Evolutionary conservation across 2,329 filamentous ascomycete genomes (phyloP).

Genomic region (Chaetomiaceae sp.): DNA sequence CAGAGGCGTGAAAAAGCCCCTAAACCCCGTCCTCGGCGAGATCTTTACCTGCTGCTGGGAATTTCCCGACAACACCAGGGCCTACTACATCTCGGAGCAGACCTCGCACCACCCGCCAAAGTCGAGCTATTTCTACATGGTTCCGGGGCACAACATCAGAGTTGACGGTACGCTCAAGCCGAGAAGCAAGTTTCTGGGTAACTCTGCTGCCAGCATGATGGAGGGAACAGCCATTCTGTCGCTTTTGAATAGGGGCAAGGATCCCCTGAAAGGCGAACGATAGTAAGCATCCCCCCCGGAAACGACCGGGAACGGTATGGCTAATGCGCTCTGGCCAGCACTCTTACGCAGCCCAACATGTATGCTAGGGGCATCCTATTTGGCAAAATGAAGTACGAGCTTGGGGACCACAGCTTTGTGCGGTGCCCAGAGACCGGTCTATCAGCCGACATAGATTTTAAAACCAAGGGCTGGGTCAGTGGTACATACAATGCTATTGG

Average conservation of each 20-base stretch:
- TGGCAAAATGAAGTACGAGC: slow-evolving; percentile 99
- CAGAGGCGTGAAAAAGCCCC: slow-evolving; percentile 94
- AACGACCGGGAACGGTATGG: too few relatives aligned
- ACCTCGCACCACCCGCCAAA: slow-evolving; percentile 98
- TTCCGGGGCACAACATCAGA: slow-evolving; percentile 85
- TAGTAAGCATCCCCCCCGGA: slow-evolving; percentile 57
- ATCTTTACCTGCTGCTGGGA: slow-evolving; percentile 96
- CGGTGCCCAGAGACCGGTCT: slow-evolving; percentile 84
- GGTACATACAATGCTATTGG: slow-evolving; percentile 96
- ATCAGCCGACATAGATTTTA: slow-evolving; percentile 91
- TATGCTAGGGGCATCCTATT: slow-evolving; percentile 96
- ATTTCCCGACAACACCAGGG: slow-evolving; percentile 73
- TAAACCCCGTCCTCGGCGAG: slow-evolving; percentile 95
- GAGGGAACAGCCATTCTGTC: slow-evolving; percentile 88
- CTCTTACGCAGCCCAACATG: slow-evolving; percentile 97
- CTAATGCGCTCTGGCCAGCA: slow-evolving; percentile 45
- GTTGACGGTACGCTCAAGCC: slow-evolving; percentile 96
- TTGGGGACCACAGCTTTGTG: slow-evolving; percentile 92
- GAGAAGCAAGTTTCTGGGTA: slow-evolving; percentile 89
- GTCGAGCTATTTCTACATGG: slow-evolving; percentile 99
- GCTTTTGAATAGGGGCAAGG: slow-evolving; percentile 70
- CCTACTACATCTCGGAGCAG: slow-evolving; percentile 96
- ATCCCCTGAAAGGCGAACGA: slow-evolving; percentile 67
- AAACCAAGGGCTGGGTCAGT: slow-evolving; percentile 95
- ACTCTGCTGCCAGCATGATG: slow-evolving; percentile 97